phyloP scores from a whole-genome alignment of 2,329 filamentous ascomycete species.

The Aspergillus ochraceus region DNA sequence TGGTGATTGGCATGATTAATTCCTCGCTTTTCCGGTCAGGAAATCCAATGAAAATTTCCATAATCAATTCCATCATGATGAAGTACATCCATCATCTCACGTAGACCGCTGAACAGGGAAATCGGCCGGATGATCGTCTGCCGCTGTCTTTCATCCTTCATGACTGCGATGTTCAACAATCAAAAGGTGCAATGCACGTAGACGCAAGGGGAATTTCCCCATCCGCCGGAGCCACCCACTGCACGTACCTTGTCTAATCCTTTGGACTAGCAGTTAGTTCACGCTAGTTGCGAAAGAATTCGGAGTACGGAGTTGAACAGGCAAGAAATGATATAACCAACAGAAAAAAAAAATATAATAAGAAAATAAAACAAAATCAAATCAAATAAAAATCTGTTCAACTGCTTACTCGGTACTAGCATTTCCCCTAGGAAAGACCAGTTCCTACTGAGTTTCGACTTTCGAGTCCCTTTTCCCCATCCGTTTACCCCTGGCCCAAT shows the following conservation, averaged over 20 bases:
- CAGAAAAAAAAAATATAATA: not conserved
- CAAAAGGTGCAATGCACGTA: constrained; percentile 9
- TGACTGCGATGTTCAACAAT: constrained; percentile 1
- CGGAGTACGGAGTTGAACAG: not conserved
- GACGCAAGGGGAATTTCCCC: constrained; percentile 24
- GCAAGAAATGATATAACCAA: not conserved
- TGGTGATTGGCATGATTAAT: not conserved
- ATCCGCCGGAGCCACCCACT: constrained; percentile 17
- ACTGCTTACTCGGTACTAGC: not conserved
- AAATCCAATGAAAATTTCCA: not conserved
- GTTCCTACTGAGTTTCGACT: not conserved
- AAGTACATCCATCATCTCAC: not conserved
- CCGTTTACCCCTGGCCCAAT: constrained; percentile 13
- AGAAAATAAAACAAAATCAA: not conserved
- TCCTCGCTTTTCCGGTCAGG: not conserved
- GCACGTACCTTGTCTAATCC: constrained; percentile 8
- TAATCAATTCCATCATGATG: not conserved
- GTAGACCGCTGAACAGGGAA: not conserved
- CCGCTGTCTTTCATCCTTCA: constrained; percentile 4
- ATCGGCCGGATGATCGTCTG: constrained; percentile 19
- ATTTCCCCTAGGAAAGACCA: too few relatives aligned
- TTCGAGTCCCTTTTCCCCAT: constrained; percentile 10
- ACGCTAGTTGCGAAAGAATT: not conserved
- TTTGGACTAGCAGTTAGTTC: not conserved
- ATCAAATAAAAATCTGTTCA: too few relatives aligned